A percentile compares a stretch with the other conserved stretches of the same genome.
Conservation (phyloP, 805 yeast species). For the Metschnikowia bowlesiae region DNA sequence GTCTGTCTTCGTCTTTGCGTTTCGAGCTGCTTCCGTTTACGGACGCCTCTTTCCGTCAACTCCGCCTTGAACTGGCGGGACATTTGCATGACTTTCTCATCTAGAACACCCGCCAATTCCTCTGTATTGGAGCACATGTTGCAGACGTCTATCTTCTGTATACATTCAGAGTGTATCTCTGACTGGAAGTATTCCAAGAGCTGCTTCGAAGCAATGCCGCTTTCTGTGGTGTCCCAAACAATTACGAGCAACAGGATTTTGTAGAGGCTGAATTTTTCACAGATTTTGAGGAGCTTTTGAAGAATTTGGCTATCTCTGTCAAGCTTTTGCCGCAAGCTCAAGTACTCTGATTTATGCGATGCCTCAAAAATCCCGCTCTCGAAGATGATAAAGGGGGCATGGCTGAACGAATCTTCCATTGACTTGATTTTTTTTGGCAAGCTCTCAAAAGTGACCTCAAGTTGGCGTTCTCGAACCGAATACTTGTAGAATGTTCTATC, state of each 20-base stretch:
- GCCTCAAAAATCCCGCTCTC: slow-evolving; percentile 45
- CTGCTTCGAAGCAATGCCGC: slow-evolving; percentile 14
- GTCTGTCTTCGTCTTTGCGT: slow-evolving; percentile 1
- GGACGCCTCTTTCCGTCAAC: slow-evolving; percentile 28
- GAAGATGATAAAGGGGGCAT: slow-evolving; percentile 43
- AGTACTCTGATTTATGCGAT: slow-evolving; percentile 9
- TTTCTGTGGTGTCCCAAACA: slow-evolving; percentile 36
- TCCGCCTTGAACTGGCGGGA: slow-evolving; percentile 24
- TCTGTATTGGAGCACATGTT: slow-evolving; percentile 29
- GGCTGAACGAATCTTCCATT: slow-evolving; percentile 34
- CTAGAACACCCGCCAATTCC: slow-evolving; percentile 25
- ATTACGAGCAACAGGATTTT: slow-evolving; percentile 38
- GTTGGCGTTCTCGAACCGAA: slow-evolving; percentile 20
- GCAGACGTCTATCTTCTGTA: slow-evolving; percentile 25
- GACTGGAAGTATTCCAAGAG: slow-evolving; percentile 18
- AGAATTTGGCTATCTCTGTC: slow-evolving; percentile 34
- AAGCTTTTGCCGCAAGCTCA: slow-evolving; percentile 29
- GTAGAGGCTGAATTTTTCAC: slow-evolving; percentile 33
- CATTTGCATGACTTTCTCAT: slow-evolving; percentile 20
- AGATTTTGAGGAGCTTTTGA: slow-evolving; percentile 29
- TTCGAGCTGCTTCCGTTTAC: slow-evolving; percentile 16
- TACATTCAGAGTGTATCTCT: slow-evolving; percentile 8
- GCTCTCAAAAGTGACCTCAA: slow-evolving; percentile 34
- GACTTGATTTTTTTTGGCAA: slow-evolving; percentile 37
- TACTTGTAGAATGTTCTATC: slow-evolving; percentile 25